These are phyloP conservation scores for Pichia rugopelliculosa DNA, from an alignment of 805 yeast species.

Conservation along the genomic window DNA sequence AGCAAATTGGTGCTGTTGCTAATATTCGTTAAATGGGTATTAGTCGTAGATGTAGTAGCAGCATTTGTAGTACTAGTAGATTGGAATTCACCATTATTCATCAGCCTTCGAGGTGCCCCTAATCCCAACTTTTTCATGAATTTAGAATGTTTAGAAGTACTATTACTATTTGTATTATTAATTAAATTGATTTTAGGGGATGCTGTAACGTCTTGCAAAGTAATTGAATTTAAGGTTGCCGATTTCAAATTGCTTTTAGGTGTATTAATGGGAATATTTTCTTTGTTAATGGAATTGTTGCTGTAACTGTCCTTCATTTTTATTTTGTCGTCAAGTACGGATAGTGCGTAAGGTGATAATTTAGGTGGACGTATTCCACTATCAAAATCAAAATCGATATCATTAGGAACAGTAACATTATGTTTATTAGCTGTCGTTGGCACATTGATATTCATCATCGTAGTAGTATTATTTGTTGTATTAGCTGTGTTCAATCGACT, in stretches of 20 bases:
- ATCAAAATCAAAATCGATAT: slow-evolving; percentile 18
- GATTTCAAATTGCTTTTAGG: slow-evolving; percentile 5
- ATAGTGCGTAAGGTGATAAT: slow-evolving; percentile 45
- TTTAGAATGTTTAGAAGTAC: slow-evolving; percentile 13
- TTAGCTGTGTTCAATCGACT: not conserved
- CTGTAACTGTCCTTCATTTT: slow-evolving; percentile 7
- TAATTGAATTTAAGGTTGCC: slow-evolving; percentile 1
- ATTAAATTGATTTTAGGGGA: slow-evolving; percentile 5
- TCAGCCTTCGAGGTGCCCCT: slow-evolving; percentile 47
- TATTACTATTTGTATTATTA: slow-evolving; percentile 10
- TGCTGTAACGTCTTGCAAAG: slow-evolving; percentile 6
- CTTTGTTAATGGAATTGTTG: not conserved
- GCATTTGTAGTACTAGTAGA: not conserved
- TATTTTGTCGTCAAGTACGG: slow-evolving; percentile 34
- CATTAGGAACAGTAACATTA: not conserved
- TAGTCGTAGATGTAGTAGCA: no score
- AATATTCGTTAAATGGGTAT: not conserved
- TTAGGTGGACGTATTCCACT: slow-evolving; percentile 47
- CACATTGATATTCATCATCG: not conserved
- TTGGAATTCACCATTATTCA: slow-evolving; percentile 15
- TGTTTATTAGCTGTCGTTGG: not conserved
- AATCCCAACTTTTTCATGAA: slow-evolving; percentile 29
- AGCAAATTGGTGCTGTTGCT: not conserved
- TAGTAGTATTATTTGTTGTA: not conserved
- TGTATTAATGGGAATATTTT: not conserved